Conservation (phyloP, 345 rosid species). For the Murraya paniculata region DNA sequence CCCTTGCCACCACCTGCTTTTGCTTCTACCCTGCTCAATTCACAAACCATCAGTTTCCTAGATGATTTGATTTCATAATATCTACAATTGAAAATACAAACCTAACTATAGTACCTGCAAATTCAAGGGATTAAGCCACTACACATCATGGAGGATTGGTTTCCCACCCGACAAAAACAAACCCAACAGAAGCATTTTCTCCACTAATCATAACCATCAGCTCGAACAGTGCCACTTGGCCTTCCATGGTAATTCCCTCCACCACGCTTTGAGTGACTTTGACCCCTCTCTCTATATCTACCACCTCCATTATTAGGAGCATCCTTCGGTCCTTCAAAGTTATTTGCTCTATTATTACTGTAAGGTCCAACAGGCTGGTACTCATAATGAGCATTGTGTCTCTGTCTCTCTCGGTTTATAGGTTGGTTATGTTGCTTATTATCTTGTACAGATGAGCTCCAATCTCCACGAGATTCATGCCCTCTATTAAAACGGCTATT, state of each 20-base stretch:
- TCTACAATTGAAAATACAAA: constrained; percentile 20
- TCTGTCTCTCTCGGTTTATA: constrained; percentile 58
- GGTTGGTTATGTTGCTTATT: constrained; percentile 43
- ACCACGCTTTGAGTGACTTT: constrained; percentile 53
- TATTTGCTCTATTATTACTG: constrained; percentile 31
- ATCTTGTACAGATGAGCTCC: constrained; percentile 64
- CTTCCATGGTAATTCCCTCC: constrained; percentile 48
- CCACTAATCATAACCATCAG: constrained; percentile 41
- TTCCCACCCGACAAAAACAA: constrained; percentile 1
- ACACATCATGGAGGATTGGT: constrained; percentile 1
- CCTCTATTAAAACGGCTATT: constrained; percentile 48
- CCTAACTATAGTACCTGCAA: constrained; percentile 34
- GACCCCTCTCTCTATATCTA: constrained; percentile 71
- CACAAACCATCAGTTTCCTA: constrained; percentile 20
- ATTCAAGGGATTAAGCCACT: constrained; percentile 11
- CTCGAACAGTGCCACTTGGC: constrained; percentile 41
- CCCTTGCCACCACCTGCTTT: constrained; percentile 11
- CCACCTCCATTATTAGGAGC: constrained; percentile 44
- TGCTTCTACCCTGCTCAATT: constrained; percentile 40
- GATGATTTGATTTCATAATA: constrained; percentile 8
- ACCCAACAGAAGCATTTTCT: constrained; percentile 20
- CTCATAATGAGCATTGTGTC: constrained; percentile 61
- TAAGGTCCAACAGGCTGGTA: constrained; percentile 77
- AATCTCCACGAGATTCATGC: constrained; percentile 62
- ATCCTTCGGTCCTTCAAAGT: constrained; percentile 49